Evolutionary conservation across 192 early-diverging fungal species (phyloP), one percentile per base, ranked within the genome.

Genomic region (Dimargaris xerosporica): DNA sequence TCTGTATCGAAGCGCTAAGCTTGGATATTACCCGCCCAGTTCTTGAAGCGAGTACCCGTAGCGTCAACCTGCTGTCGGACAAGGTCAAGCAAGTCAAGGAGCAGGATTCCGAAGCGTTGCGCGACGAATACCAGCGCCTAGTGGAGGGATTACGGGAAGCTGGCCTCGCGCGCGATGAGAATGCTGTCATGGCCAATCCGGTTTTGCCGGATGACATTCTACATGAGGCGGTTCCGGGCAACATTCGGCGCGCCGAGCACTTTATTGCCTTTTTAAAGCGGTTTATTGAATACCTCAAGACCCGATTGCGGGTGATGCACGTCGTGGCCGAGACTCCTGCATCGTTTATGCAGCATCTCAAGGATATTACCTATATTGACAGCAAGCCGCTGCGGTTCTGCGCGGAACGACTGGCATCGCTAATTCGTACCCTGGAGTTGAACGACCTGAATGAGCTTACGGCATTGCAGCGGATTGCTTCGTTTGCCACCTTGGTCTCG

Each of bases 211-310:
- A 96, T 67, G 92, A 96, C 65, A 77, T 99, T 12, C 68, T 98
- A 62, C 73, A 79, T 28, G 96, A 99, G 65, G 91, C 92, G 1
- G 85, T 99, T 12, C 96, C 96, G 1, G 96, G 96, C 5, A 98
- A 94, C 67, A 99, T 99, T 67, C 81, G 96, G 53, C 78, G 87
- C 45, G 96, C 96, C 16, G 94, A 99, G 68, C 96, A 99, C 73
- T 99, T 99, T 77, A 90, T 99, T 10, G 87, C 89, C 2, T 99
- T 99, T 71, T 69, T 99, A 54, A 75, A 91, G 65, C 82, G 96
- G 16, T 96, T 99, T 67, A 80, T 98, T 63, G 96, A 99, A 73
- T 99, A 99, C 61, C 80, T 99, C 26, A 98, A 95, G 80, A 96
- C 94, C 17, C 82, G 96, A 61, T 72, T 99, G 80, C 80, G 96